Evolutionary conservation across 805 yeast genomes (phyloP), one percentile per base, ranked within the genome.

Genomic region (Groenewaldozyma tartarivorans): DNA sequence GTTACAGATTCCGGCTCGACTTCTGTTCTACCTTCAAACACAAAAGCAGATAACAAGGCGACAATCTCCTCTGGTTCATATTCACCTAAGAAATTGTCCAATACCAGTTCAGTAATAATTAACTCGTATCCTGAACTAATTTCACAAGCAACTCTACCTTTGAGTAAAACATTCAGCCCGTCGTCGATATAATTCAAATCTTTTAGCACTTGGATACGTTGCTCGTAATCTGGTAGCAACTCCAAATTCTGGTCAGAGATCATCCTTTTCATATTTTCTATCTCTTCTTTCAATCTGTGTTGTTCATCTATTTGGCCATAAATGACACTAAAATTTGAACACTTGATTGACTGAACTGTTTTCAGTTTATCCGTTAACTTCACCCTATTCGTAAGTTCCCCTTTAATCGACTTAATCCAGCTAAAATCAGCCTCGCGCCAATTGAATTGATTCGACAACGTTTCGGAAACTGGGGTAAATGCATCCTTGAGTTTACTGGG

Each of bases 1-100:
- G 96, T 88, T 1, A 73, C 75, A 0, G 95, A 82, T 2, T 73
- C 63, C 5, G 75, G 79, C 44, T 79, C 94, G 15, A 69, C 77
- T 30, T 74, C 77, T 20, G 75, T 72, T 29, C 73, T 77, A 1
- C 96, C 97, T 54, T 92, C 96, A 56, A 84, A 92, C 1, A 92
- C 95, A 64, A 92, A 92, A 29, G 83, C 85, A 0, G 96, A 86
- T 24, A 92, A 62, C 37, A 92, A 66, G 0, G 97, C 97, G n/a
- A 88, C 96, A 47, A 92, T 87, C 60, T 92, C 98, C 55, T 87
- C 96, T 0, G 96, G 87, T 48, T 88, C 94, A 56, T 83, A 88
- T 43, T 86, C 94, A 22, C 90, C 95, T 47, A 92, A 65, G 66
- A 90, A 87, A 61, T 92, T 92, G 54, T 90, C 95, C 51, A 92